Evolutionary conservation across 2,329 filamentous ascomycete species (phyloP).

Genomic region (Penicillium decumbens): DNA sequence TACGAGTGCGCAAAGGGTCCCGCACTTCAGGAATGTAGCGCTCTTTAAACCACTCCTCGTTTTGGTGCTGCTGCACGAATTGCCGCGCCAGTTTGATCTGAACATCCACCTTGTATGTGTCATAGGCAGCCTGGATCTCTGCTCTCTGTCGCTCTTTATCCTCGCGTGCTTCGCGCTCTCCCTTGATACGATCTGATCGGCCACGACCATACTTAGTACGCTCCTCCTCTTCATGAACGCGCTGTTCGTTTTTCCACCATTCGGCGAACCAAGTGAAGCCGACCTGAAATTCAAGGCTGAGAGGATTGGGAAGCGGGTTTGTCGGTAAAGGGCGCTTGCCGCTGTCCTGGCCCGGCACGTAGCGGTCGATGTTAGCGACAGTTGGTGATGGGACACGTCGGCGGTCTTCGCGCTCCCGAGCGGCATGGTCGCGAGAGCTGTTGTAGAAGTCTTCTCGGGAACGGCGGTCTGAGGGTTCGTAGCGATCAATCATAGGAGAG

Average conservation of each 20-base stretch:
- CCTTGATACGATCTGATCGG: slow-evolving; percentile 53
- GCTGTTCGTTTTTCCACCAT: slow-evolving; percentile 63
- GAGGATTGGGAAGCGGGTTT: slow-evolving; percentile 59
- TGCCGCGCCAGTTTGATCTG: slow-evolving; percentile 72
- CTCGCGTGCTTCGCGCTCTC: slow-evolving; percentile 59
- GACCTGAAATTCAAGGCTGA: slow-evolving; percentile 61
- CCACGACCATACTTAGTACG: slow-evolving; percentile 56
- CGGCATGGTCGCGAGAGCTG: slow-evolving; percentile 38
- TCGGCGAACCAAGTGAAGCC: slow-evolving; percentile 65
- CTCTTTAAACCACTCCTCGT: slow-evolving; percentile 97
- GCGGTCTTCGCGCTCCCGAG: slow-evolving; percentile 54
- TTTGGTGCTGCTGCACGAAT: slow-evolving; percentile 89
- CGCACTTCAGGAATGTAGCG: slow-evolving; percentile 82
- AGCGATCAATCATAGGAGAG: slow-evolving; percentile 61
- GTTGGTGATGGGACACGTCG: slow-evolving; percentile 56
- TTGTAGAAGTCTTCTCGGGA: slow-evolving; percentile 56
- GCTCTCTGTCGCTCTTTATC: slow-evolving; percentile 59
- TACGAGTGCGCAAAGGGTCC: slow-evolving; percentile 66
- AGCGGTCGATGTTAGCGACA: slow-evolving; percentile 58
- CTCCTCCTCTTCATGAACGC: slow-evolving; percentile 61
- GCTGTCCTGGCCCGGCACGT: slow-evolving; percentile 59
- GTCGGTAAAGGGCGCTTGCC: slow-evolving; percentile 49
- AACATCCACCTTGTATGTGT: slow-evolving; percentile 61
- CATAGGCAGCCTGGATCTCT: slow-evolving; percentile 61
- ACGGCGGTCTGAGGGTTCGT: slow-evolving; percentile 55